phyloP scores from a whole-genome alignment of 2,329 filamentous ascomycete species.

The Alternaria infectoria region DNA sequence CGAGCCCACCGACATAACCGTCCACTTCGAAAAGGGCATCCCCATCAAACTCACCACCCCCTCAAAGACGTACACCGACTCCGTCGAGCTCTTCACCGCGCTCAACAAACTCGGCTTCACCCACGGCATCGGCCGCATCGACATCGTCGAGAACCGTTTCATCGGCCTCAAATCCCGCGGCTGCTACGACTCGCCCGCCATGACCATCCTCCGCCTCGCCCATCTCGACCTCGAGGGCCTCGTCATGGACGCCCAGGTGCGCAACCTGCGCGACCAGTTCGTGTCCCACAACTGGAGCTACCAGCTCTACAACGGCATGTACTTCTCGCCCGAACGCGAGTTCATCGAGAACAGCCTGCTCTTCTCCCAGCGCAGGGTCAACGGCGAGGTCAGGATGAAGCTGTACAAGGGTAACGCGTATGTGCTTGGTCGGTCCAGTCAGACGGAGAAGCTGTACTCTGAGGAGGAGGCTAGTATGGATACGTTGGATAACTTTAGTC shows the following conservation, averaged over 20 bases:
- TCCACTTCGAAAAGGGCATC: conserved; percentile 77
- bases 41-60: conserved; percentile 69
- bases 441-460: conserved; percentile 74
- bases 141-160: conserved; percentile 84
- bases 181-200: conserved; percentile 70
- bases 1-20: conserved; percentile 71
- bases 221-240: conserved; percentile 71
- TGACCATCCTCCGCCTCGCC: conserved; percentile 59
- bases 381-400: conserved; percentile 63
- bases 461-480: conserved; percentile 73
- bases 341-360: conserved; percentile 68
- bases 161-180: conserved; percentile 81
- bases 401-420: conserved; percentile 71
- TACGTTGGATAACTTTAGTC: conserved; percentile 71
- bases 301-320: conserved; percentile 66
- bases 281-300: conserved; percentile 59
- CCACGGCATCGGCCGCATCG: conserved; percentile 79
- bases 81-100: conserved; percentile 73
- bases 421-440: conserved; percentile 64
- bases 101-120: conserved; percentile 74
- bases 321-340: conserved; percentile 74
- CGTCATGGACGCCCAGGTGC: conserved; percentile 71
- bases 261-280: conserved; percentile 73
- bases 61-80: conserved; percentile 68
- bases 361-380: conserved; percentile 49